Conservation (phyloP, 1,139 yeast species). For the Debaryomyces sp. region DNA sequence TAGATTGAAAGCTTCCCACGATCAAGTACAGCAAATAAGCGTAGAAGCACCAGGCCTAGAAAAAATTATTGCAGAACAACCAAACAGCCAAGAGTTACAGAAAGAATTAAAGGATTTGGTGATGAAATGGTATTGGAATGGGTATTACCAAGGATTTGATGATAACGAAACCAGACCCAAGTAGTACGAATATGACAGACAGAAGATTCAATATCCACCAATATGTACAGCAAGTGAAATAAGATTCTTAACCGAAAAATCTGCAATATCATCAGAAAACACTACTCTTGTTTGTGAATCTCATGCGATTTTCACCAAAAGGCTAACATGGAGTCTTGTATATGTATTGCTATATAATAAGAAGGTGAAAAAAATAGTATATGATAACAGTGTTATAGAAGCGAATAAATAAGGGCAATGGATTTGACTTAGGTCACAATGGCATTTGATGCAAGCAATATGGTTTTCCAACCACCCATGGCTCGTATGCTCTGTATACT, state of each 20-base stretch:
- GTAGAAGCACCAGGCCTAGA: constrained; percentile 16
- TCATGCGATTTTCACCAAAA: neutral
- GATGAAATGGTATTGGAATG: constrained; percentile 40
- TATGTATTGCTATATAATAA: constrained; percentile 2
- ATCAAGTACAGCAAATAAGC: neutral
- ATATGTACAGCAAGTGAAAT: too few relatives aligned
- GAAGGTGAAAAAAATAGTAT: neutral
- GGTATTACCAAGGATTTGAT: constrained; percentile 27
- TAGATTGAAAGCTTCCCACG: constrained; percentile 11
- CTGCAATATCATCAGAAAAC: neutral
- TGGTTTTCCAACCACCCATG: neutral
- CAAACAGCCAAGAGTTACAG: constrained; percentile 18
- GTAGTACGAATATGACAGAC: neutral
- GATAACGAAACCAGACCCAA: neutral
- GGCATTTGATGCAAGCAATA: neutral
- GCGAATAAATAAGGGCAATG: neutral
- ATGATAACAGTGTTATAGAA: neutral
- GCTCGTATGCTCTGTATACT: constrained; percentile 12
- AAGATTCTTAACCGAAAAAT: neutral
- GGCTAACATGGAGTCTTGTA: neutral
- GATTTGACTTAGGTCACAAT: neutral
- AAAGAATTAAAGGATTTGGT: constrained; percentile 26
- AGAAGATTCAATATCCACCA: too few relatives aligned
- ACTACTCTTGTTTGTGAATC: neutral
- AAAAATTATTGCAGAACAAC: constrained; percentile 16